Percentiles rank a stretch among this genome's conserved stretches.
Evolutionary conservation across 768 basidiomycete species (phyloP).

Genomic region (Podaxis mareebaensis): DNA sequence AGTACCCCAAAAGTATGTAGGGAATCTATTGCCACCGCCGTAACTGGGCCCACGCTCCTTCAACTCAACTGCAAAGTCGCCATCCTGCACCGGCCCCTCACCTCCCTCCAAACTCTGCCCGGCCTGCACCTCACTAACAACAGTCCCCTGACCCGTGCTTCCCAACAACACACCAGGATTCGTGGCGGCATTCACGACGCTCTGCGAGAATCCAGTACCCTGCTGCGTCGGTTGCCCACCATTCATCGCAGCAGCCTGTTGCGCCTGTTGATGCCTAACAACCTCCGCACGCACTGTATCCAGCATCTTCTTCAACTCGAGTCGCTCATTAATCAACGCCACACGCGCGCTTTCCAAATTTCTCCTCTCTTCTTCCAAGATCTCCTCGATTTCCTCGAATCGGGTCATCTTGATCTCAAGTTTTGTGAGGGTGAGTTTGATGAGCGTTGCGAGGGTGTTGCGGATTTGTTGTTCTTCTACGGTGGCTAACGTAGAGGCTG

Average conservation of each 20-base stretch:
- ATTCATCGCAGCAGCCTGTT: neutral
- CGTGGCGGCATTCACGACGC: constrained; percentile 22
- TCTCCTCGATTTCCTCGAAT: constrained; percentile 91
- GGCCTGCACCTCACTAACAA: constrained; percentile 51
- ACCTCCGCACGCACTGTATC: constrained; percentile 69
- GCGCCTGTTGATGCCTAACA: constrained; percentile 12
- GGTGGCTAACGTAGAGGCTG: constrained; percentile 76
- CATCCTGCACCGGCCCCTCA: constrained; percentile 52
- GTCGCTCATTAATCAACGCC: constrained; percentile 77
- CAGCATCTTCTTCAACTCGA: constrained; percentile 68
- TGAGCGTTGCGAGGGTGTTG: constrained; percentile 74
- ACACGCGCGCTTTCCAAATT: constrained; percentile 81
- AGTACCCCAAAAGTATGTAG: too few species aligned
- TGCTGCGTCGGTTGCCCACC: constrained; percentile 22
- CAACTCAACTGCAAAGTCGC: constrained; percentile 20
- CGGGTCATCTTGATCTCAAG: constrained; percentile 93
- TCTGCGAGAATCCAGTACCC: constrained; percentile 24
- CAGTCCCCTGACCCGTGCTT: constrained; percentile 60
- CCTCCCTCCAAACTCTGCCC: constrained; percentile 49
- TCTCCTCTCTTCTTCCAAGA: constrained; percentile 88
- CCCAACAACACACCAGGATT: constrained; percentile 41
- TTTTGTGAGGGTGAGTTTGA: constrained; percentile 83
- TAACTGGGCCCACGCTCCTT: neutral
- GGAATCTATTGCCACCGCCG: neutral
- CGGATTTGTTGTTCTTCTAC: constrained; percentile 84